Conservation (phyloP, 345 rosid genomes). For the Mercurialis annua region DNA sequence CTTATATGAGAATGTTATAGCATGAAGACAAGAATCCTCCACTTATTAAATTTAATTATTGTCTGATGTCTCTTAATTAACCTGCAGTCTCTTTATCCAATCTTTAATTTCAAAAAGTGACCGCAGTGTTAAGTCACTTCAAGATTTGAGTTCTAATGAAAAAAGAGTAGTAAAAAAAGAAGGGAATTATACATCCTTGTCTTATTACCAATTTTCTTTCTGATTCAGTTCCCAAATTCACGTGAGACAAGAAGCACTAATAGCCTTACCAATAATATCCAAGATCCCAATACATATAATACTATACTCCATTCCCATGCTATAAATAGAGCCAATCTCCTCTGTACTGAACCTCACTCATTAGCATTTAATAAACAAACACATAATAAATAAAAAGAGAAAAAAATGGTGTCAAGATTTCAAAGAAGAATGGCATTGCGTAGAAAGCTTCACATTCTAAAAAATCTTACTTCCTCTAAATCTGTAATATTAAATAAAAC, state of each 20-base stretch:
- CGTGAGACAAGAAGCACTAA: constrained; percentile 30
- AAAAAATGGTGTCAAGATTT: constrained; percentile 44
- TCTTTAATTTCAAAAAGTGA: no score
- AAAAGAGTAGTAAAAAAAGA: no score
- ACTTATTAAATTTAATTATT: no score
- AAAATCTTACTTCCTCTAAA: constrained; percentile 44
- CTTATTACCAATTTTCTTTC: neutral
- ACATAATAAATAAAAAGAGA: constrained; percentile 7
- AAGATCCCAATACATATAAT: constrained; percentile 39
- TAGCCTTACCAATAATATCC: constrained; percentile 22
- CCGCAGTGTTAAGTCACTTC: no score
- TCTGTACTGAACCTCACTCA: constrained; percentile 11
- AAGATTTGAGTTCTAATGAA: no score
- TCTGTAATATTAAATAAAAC: constrained; percentile 32
- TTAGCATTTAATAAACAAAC: constrained; percentile 8
- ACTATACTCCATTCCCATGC: constrained; percentile 22
- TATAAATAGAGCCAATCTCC: constrained; percentile 31
- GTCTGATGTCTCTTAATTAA: no score
- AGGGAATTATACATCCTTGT: neutral
- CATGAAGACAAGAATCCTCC: no score
- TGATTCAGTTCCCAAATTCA: constrained; percentile 24
- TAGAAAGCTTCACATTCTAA: constrained; percentile 47
- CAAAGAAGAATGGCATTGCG: constrained; percentile 41
- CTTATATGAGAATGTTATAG: no score
- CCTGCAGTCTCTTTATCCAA: no score